Conservation (phyloP, 805 yeast genomes). For the Isabelozyma heimii region DNA sequence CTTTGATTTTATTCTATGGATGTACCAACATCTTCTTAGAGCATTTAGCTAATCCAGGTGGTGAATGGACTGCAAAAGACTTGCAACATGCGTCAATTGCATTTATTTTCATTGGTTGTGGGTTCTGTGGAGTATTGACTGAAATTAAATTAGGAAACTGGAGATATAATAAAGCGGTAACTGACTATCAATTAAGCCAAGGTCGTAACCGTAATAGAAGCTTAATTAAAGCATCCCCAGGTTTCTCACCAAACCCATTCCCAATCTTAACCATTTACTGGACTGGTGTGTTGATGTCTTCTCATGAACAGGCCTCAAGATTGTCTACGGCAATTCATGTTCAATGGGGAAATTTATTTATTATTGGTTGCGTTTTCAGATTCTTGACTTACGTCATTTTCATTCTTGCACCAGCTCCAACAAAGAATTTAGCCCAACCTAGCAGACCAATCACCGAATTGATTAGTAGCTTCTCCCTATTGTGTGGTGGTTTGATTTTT, state of each 20-base stretch:
- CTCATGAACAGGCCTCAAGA: constrained; percentile 80
- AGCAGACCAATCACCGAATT: constrained; percentile 83
- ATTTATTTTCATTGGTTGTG: constrained; percentile 74
- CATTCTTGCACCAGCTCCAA: constrained; percentile 40
- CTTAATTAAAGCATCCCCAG: constrained; percentile 49
- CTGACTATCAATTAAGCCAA: constrained; percentile 13
- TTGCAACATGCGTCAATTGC: constrained; percentile 35
- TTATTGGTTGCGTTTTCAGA: constrained; percentile 81
- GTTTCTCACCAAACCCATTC: constrained; percentile 90
- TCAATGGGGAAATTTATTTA: constrained; percentile 89
- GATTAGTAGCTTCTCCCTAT: constrained; percentile 69
- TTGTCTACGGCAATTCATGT: constrained; percentile 77
- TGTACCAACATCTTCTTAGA: constrained; percentile 86
- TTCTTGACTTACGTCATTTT: constrained; percentile 58
- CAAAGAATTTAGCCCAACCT: constrained; percentile 27
- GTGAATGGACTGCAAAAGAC: constrained; percentile 72
- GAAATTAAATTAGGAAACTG: constrained; percentile 66
- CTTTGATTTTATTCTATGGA: constrained; percentile 84
- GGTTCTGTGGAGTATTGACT: constrained; percentile 82
- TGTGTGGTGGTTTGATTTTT: constrained; percentile 88
- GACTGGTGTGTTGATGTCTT: constrained; percentile 96
- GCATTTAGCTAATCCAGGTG: constrained; percentile 67
- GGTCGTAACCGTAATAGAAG: constrained; percentile 9
- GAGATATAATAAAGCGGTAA: constrained; percentile 42
- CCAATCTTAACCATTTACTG: constrained; percentile 91